Conservation (phyloP, 2,329 filamentous ascomycete species). For the Diaporthe citriasiana region DNA sequence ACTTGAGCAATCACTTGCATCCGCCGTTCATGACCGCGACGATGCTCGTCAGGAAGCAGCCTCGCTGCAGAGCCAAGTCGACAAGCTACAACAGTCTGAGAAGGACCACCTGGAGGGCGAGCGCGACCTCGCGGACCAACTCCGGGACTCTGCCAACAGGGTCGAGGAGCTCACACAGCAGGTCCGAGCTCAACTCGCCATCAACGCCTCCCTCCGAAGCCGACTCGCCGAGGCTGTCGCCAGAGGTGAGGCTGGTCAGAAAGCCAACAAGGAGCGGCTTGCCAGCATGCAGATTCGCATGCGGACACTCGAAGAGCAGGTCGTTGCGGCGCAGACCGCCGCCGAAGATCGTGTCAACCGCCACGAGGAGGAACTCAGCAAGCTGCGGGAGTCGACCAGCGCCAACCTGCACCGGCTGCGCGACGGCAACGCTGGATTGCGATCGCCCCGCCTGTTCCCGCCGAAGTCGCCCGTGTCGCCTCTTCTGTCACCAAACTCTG, state of each 20-base stretch:
- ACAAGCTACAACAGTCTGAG: slow-evolving; percentile 69
- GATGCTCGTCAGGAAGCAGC: slow-evolving; percentile 76
- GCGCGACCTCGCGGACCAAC: slow-evolving; percentile 75
- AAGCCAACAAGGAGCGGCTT: slow-evolving; percentile 84
- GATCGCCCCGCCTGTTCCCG: slow-evolving; percentile 64
- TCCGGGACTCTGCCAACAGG: slow-evolving; percentile 80
- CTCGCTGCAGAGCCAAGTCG: slow-evolving; percentile 73
- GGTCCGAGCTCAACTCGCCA: slow-evolving; percentile 84
- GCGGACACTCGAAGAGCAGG: slow-evolving; percentile 84
- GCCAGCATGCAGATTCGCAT: slow-evolving; percentile 86
- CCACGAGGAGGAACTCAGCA: slow-evolving; percentile 87
- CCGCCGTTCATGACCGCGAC: slow-evolving; percentile 80
- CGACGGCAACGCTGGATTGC: slow-evolving; percentile 56
- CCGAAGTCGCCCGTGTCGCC: slow-evolving; percentile 74
- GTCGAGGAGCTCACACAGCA: slow-evolving; percentile 85
- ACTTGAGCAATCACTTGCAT: slow-evolving; percentile 77
- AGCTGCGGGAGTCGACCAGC: slow-evolving; percentile 82
- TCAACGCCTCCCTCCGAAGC: slow-evolving; percentile 80
- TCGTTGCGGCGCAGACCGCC: slow-evolving; percentile 85
- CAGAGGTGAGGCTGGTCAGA: slow-evolving; percentile 87
- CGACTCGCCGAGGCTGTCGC: slow-evolving; percentile 84
- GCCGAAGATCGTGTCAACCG: slow-evolving; percentile 87
- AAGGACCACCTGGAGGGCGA: slow-evolving; percentile 71
- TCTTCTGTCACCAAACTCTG: slow-evolving; percentile 42
- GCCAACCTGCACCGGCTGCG: slow-evolving; percentile 82